phyloP scores from a whole-genome alignment of 371 early-diverging fungal species.

The Basidiobolus meristosporus region DNA sequence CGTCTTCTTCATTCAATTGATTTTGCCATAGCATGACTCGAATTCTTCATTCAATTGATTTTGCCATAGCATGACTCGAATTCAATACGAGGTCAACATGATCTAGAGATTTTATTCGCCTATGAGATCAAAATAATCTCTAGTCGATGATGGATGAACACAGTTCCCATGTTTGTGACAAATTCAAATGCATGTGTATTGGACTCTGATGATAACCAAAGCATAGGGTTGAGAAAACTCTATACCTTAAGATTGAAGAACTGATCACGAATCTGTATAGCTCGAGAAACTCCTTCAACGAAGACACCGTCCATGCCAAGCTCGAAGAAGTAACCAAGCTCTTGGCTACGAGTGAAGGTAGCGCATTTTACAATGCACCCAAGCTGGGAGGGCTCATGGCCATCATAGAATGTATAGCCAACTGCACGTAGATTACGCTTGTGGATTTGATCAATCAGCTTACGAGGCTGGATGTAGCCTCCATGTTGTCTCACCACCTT shows the following conservation, averaged over 20 bases:
- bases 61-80: too few relatives aligned
- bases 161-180: too few relatives aligned
- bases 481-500: conserved; percentile 9
- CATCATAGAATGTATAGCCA: conserved; percentile 18
- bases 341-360: conserved; percentile 6
- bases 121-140: too few relatives aligned
- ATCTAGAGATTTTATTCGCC: too few relatives aligned
- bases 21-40: too few relatives aligned
- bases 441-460: conserved; percentile 8
- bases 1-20: too few relatives aligned
- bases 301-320: conserved; percentile 16
- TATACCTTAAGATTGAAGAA: neutral
- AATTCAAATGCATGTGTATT: too few relatives aligned
- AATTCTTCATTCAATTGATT: too few relatives aligned
- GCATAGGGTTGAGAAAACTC: too few relatives aligned
- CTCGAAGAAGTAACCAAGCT: conserved; percentile 9
- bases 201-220: too few relatives aligned
- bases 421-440: conserved; percentile 9
- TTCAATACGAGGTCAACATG: too few relatives aligned
- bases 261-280: conserved; percentile 5
- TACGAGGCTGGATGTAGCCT: conserved; percentile 10
- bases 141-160: too few relatives aligned
- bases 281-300: conserved; percentile 15
- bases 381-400: conserved; percentile 3
- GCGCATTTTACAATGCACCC: neutral